A percentile compares a stretch with the other conserved stretches of the same genome.
phyloP scores from a whole-genome alignment of 495 filamentous ascomycete genomes.

The Xylaria sp. region DNA sequence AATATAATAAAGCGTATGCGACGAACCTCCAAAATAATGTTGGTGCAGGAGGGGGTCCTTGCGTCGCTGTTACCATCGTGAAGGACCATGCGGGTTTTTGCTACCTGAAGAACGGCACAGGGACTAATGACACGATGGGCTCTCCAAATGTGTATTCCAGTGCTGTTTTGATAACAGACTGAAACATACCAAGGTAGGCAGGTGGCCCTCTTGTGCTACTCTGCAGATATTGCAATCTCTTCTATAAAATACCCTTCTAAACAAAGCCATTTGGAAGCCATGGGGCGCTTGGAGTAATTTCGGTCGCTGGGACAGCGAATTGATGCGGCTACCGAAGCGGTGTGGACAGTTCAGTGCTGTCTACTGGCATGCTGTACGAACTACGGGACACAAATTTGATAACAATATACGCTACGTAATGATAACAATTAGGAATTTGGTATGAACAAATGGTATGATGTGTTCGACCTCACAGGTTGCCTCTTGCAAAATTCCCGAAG shows the following conservation, averaged over 20 bases:
- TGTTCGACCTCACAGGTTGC: neutral
- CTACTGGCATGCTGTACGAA: neutral
- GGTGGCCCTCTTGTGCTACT: neutral
- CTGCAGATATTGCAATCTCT: neutral
- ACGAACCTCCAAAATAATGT: slow-evolving; percentile 26
- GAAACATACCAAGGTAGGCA: neutral
- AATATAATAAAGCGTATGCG: slow-evolving; percentile 42
- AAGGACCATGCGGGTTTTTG: slow-evolving; percentile 42
- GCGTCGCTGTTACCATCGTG: slow-evolving; percentile 40
- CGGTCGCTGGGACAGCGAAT: neutral
- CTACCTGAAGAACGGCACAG: slow-evolving; percentile 49
- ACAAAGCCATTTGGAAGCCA: neutral
- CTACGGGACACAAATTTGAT: neutral
- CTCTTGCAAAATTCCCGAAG: neutral
- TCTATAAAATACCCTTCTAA: neutral
- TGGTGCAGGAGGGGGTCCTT: slow-evolving; percentile 38
- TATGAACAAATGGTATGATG: neutral
- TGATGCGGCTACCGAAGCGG: neutral
- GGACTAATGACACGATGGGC: slow-evolving; percentile 41
- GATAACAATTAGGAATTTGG: neutral
- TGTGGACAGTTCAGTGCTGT: neutral
- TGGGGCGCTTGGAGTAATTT: neutral
- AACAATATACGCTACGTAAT: too few species aligned
- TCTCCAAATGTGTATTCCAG: slow-evolving; percentile 36
- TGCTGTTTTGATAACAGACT: slow-evolving; percentile 35